Base-by-base conservation (phyloP, 768 basidiomycete species). In the Amanita rimosa region DNA sequence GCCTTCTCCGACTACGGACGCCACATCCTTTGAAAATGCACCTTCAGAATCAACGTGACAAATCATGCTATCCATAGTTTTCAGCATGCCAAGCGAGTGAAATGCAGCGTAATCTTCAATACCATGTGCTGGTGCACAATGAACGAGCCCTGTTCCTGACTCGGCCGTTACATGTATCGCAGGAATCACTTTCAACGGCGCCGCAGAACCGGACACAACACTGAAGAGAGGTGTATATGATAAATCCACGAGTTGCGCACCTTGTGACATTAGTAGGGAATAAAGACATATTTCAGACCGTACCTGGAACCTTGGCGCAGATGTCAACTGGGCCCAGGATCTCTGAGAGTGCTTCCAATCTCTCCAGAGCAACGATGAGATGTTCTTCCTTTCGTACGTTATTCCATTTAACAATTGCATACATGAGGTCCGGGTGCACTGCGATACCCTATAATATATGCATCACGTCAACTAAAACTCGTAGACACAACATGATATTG, bases 131-230 rank as follows among this genome's bases (percentile, higher is more conserved):
- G 95, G 94, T 0, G 95, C 94, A 54, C 85, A 89, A 58, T 98
- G 95, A 1, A 99, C 95, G 10, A 97, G 75, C 29, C 95, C 94
- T 1, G 94, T 96, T 5, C 95, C 95, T n/a, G 92, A 85, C 14
- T 82, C 76, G 0, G 85, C 64, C 1, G 84, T 90, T 13, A 98
- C 95, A 59, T 95, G 85, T 0, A 71, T 63, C 1, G 89, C 81
- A 1, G 76, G 60, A 34, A 95, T 74, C 40, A 96, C 62, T 34
- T 63, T 61, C n/a, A 73, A 63, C 14, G 64, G 50, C n/a, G 60
- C 51, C 6, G 60, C 51, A 40, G 49, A 40, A 13, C 61, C 55
- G 27, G 70, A 55, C 44, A 56, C 49, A 17, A 65, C 44, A 7
- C 68, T 61, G 60, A 93, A 93, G 11, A 85, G 68, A 35, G 83